Percentiles rank a stretch among this genome's conserved stretches.
phyloP scores from a whole-genome alignment of 495 filamentous ascomycete genomes.

The Oidiodendron maius region DNA sequence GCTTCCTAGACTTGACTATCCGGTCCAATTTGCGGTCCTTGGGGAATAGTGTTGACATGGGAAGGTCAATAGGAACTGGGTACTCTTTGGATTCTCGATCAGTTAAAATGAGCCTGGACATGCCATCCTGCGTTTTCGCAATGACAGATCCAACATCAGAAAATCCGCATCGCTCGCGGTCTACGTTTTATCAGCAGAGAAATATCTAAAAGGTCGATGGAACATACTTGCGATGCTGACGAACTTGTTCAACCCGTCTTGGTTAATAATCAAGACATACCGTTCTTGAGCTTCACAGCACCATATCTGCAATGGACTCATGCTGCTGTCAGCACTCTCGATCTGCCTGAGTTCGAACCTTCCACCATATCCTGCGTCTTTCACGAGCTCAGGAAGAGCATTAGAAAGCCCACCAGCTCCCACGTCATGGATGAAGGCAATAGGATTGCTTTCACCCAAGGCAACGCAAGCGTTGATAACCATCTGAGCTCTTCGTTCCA shows the following conservation, averaged over 20 bases:
- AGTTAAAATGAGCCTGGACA: conserved; percentile 68
- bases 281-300: conserved; percentile 69
- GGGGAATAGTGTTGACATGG: conserved; percentile 87
- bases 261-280: conserved; percentile 81
- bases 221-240: conserved; percentile 61
- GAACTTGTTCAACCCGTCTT: conserved; percentile 75
- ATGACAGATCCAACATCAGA: conserved; percentile 83
- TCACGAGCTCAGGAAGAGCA: conserved; percentile 84
- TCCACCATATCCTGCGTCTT: conserved; percentile 84
- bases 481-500: conserved; percentile 90
- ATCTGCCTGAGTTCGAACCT: conserved; percentile 88
- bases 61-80: conserved; percentile 80
- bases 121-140: conserved; percentile 52
- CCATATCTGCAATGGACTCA: conserved; percentile 96
- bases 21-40: conserved; percentile 81
- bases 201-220: not conserved
- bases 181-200: conserved; percentile 9
- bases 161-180: conserved; percentile 85
- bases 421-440: conserved; percentile 94
- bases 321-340: conserved; percentile 79
- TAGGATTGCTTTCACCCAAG: conserved; percentile 77
- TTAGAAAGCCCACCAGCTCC: conserved; percentile 94
- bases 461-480: conserved; percentile 92
- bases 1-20: conserved; percentile 67
- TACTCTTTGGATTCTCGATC: conserved; percentile 76